phyloP scores from a whole-genome alignment of 331 rosid genomes.

The Cydonia oblonga region DNA sequence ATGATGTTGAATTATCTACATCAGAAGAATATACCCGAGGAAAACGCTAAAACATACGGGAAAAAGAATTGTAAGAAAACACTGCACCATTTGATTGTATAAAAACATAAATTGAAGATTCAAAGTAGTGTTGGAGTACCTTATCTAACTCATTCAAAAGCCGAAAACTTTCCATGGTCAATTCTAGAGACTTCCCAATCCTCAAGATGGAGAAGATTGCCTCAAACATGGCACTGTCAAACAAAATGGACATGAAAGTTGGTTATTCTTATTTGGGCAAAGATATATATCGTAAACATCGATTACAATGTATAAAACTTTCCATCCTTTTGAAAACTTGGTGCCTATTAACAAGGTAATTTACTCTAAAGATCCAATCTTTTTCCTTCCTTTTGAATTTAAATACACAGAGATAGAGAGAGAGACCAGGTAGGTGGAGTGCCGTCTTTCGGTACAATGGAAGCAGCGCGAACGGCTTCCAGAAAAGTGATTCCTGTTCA shows the following conservation, averaged over 20 bases:
- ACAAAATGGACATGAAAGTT: slow-evolving; percentile 1
- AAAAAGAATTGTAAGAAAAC: slow-evolving; percentile 1
- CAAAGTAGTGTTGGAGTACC: slow-evolving; percentile 21
- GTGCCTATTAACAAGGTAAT: not conserved
- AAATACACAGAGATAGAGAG: not conserved
- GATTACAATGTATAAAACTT: not conserved
- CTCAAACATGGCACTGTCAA: slow-evolving; percentile 28
- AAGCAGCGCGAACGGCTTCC: slow-evolving; percentile 65
- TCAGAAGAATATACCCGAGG: slow-evolving; percentile 42
- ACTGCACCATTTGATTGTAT: not conserved
- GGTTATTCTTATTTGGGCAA: not conserved
- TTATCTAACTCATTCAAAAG: slow-evolving; percentile 64
- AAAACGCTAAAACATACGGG: slow-evolving; percentile 32
- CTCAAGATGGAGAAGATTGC: slow-evolving; percentile 33
- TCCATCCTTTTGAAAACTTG: not conserved
- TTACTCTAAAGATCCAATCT: not conserved
- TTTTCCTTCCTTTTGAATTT: not conserved
- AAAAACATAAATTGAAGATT: not conserved
- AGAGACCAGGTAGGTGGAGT: slow-evolving; percentile 43
- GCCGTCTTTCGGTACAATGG: slow-evolving; percentile 38
- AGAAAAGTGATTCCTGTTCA: slow-evolving; percentile 59
- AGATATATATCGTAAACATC: not conserved
- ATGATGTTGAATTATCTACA: slow-evolving; percentile 17
- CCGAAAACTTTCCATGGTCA: slow-evolving; percentile 33
- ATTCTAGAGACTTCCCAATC: too few relatives aligned